A percentile compares a stretch with the other conserved stretches of the same genome.
Evolutionary conservation across 2,329 filamentous ascomycete genomes (phyloP).

Genomic region (Penicillium digitatum): DNA sequence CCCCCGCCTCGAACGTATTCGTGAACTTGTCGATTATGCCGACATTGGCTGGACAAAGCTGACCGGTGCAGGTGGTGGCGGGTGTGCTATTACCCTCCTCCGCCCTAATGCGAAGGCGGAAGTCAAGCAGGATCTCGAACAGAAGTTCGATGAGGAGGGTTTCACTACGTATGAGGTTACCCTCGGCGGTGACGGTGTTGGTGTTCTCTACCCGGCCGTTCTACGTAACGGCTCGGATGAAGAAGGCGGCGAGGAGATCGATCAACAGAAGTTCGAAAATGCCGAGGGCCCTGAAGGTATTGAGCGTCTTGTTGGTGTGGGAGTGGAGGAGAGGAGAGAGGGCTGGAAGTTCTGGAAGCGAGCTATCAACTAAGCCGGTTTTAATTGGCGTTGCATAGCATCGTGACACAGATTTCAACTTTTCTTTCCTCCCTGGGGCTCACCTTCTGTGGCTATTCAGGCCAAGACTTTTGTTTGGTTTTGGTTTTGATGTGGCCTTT

Average conservation of each 20-base stretch:
- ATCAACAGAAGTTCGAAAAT: slow-evolving; percentile 80
- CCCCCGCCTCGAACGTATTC: slow-evolving; percentile 83
- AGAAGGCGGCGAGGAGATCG: slow-evolving; percentile 85
- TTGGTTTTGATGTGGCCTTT: not conserved
- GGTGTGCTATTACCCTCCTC: slow-evolving; percentile 89
- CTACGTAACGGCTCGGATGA: slow-evolving; percentile 79
- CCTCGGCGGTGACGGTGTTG: slow-evolving; percentile 87
- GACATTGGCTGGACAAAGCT: slow-evolving; percentile 96
- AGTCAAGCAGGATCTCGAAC: slow-evolving; percentile 61
- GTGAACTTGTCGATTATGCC: slow-evolving; percentile 83
- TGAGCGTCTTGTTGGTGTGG: slow-evolving; percentile 80
- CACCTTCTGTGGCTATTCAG: not conserved
- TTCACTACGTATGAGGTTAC: slow-evolving; percentile 86
- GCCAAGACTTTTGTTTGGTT: not conserved
- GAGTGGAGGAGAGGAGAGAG: slow-evolving; percentile 63
- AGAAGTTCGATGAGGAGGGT: slow-evolving; percentile 63
- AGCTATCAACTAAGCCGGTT: slow-evolving; percentile 6
- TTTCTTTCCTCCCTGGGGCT: not conserved
- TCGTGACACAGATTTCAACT: not conserved
- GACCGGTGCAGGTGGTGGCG: slow-evolving; percentile 90
- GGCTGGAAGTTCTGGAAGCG: slow-evolving; percentile 83
- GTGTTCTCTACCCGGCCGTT: slow-evolving; percentile 89
- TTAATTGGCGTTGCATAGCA: not conserved
- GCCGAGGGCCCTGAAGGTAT: slow-evolving; percentile 81
- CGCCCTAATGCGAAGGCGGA: slow-evolving; percentile 59